phyloP scores from a whole-genome alignment of 345 rosid genomes.

The Brassica carinata region DNA sequence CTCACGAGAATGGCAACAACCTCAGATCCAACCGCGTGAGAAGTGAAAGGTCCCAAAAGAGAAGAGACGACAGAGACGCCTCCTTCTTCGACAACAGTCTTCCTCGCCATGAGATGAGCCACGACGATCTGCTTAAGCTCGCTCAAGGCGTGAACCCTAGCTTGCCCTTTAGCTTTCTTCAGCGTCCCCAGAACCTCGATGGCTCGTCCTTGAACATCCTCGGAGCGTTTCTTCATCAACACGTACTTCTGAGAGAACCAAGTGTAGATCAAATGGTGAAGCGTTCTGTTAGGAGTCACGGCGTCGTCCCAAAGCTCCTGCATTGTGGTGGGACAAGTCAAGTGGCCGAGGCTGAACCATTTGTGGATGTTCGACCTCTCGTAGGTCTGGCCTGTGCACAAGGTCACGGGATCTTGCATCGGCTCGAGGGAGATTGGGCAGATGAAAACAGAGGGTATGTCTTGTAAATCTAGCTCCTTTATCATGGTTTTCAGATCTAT shows the following conservation, averaged over 20 bases:
- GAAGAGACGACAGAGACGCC: constrained; percentile 52
- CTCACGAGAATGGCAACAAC: constrained; percentile 66
- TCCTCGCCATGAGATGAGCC: constrained; percentile 52
- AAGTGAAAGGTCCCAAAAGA: constrained; percentile 70
- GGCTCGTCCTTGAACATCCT: constrained; percentile 73
- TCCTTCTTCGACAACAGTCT: constrained; percentile 52
- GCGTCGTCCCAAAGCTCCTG: constrained; percentile 78
- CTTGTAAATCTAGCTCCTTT: constrained; percentile 55
- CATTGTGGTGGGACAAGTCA: constrained; percentile 79
- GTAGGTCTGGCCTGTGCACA: constrained; percentile 79
- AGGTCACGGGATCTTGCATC: constrained; percentile 76
- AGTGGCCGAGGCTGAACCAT: constrained; percentile 65
- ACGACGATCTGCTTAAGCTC: constrained; percentile 57
- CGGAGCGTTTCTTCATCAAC: constrained; percentile 60
- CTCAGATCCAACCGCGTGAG: constrained; percentile 77
- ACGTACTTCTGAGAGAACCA: constrained; percentile 73
- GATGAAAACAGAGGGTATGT: constrained; percentile 59
- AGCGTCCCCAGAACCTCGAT: constrained; percentile 55
- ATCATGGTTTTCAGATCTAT: constrained; percentile 67
- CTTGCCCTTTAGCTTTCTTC: constrained; percentile 71
- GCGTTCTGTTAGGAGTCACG: constrained; percentile 67
- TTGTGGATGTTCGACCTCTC: constrained; percentile 64
- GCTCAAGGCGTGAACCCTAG: constrained; percentile 63
- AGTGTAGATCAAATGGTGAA: constrained; percentile 62
- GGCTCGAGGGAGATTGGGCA: constrained; percentile 74